Percentiles rank a stretch among this genome's conserved stretches.
phyloP scores from a whole-genome alignment of 768 basidiomycete species.

The Daedalea quercina region DNA sequence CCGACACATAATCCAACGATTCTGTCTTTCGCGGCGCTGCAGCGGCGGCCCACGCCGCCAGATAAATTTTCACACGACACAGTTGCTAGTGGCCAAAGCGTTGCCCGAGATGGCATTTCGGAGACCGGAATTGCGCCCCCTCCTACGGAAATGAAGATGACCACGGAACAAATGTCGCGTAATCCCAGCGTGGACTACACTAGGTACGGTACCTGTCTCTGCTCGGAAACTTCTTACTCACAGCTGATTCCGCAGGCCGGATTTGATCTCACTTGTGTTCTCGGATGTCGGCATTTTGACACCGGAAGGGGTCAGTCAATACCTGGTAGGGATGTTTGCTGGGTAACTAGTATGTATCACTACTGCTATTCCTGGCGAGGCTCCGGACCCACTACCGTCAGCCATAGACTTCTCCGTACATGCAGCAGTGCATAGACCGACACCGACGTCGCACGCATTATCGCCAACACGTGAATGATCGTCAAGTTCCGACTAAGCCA shows the following conservation, averaged over 20 bases:
- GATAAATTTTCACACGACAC: slow-evolving; percentile 8
- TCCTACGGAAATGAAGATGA: slow-evolving; percentile 45
- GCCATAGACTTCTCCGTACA: neutral
- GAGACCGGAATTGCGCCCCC: neutral
- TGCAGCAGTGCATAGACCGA: neutral
- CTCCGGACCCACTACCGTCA: neutral
- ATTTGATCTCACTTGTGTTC: slow-evolving; percentile 90
- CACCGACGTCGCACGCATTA: neutral
- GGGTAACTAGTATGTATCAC: slow-evolving; percentile 35
- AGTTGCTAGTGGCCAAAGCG: slow-evolving; percentile 4
- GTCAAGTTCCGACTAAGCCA: neutral
- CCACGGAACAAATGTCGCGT: slow-evolving; percentile 71
- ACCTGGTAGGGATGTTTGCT: slow-evolving; percentile 92
- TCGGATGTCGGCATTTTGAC: slow-evolving; percentile 92
- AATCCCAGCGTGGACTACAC: slow-evolving; percentile 95
- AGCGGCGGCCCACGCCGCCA: neutral
- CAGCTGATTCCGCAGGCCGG: slow-evolving; percentile 48
- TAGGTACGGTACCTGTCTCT: slow-evolving; percentile 39
- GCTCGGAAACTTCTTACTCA: slow-evolving; percentile 5
- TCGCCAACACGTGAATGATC: neutral
- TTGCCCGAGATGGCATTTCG: slow-evolving; percentile 2
- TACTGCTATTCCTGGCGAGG: slow-evolving; percentile 3
- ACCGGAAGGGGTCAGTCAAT: slow-evolving; percentile 90
- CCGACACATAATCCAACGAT: slow-evolving; percentile 74
- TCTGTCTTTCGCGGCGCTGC: slow-evolving; percentile 54